Conservation (phyloP, 2,329 filamentous ascomycete genomes). For the Xylariaceae sp. region DNA sequence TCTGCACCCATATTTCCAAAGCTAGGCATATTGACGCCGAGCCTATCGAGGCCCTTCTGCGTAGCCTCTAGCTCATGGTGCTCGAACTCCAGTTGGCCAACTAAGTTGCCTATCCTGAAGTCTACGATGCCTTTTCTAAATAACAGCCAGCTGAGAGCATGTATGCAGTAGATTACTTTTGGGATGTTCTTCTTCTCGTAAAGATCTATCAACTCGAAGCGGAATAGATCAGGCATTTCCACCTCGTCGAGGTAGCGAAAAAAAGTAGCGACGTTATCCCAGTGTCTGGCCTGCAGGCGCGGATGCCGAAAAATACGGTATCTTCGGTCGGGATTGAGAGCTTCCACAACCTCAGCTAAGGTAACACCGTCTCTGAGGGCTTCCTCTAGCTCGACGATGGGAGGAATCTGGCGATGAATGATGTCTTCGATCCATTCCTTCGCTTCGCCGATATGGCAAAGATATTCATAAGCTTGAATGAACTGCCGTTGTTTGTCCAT, state of each 20-base stretch:
- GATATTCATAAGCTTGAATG: constrained; percentile 94
- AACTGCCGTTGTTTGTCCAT: constrained; percentile 99
- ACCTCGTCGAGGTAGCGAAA: constrained; percentile 93
- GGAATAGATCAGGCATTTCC: constrained; percentile 91
- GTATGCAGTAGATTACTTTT: constrained; percentile 98
- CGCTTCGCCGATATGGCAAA: constrained; percentile 97
- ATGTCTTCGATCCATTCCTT: constrained; percentile 93
- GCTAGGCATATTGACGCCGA: constrained; percentile 94
- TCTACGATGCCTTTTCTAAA: constrained; percentile 94
- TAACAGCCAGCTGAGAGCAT: constrained; percentile 95
- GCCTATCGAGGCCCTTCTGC: constrained; percentile 95
- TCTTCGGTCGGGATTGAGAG: constrained; percentile 78
- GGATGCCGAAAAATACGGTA: constrained; percentile 85
- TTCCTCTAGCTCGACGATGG: constrained; percentile 93
- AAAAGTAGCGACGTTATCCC: constrained; percentile 96
- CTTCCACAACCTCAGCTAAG: constrained; percentile 90
- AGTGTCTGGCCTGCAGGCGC: constrained; percentile 91
- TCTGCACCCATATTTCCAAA: constrained; percentile 97
- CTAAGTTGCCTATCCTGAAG: constrained; percentile 94
- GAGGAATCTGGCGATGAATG: constrained; percentile 66
- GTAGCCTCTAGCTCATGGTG: constrained; percentile 97
- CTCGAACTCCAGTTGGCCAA: constrained; percentile 96
- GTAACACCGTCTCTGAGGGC: constrained; percentile 92
- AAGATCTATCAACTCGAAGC: constrained; percentile 94
- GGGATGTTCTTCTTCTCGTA: constrained; percentile 99